Evolutionary conservation across 2,329 filamentous ascomycete species (phyloP).

Genomic region (Hypomyces perniciosus): DNA sequence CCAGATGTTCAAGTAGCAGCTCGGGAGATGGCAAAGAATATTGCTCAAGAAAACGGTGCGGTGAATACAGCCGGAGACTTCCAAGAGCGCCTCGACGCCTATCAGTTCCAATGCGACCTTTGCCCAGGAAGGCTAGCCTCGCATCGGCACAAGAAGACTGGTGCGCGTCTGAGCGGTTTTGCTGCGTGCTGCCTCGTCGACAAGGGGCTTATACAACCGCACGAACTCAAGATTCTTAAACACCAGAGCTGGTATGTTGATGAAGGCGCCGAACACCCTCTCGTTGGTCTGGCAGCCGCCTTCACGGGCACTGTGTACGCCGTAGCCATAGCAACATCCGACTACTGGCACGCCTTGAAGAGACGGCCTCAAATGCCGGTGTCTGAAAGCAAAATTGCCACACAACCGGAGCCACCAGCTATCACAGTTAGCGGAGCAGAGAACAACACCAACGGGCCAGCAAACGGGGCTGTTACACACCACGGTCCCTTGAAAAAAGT

Average conservation of each 20-base stretch:
- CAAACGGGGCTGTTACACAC: background rate
- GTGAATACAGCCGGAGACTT: constrained; percentile 48
- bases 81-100: constrained; percentile 47
- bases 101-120: constrained; percentile 52
- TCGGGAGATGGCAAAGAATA: constrained; percentile 42
- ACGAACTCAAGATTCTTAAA: constrained; percentile 47
- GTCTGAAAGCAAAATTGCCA: background rate
- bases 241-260: constrained; percentile 56
- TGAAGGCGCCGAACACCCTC: constrained; percentile 57
- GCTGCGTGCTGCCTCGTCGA: constrained; percentile 53
- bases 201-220: constrained; percentile 48
- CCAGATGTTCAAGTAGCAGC: constrained; percentile 37
- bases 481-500: background rate
- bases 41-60: constrained; percentile 49
- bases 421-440: background rate
- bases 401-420: constrained; percentile 1
- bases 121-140: constrained; percentile 52
- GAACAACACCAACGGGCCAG: background rate
- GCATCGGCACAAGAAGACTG: constrained; percentile 55
- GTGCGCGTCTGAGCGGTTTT: constrained; percentile 55
- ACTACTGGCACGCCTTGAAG: constrained; percentile 18
- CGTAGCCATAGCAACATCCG: constrained; percentile 48
- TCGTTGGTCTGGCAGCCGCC: constrained; percentile 59
- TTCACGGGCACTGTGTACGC: constrained; percentile 60
- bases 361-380: background rate